phyloP scores from a whole-genome alignment of 228 moss, liverwort and hornwort genomes.

The Sphagnum magellanicum region DNA sequence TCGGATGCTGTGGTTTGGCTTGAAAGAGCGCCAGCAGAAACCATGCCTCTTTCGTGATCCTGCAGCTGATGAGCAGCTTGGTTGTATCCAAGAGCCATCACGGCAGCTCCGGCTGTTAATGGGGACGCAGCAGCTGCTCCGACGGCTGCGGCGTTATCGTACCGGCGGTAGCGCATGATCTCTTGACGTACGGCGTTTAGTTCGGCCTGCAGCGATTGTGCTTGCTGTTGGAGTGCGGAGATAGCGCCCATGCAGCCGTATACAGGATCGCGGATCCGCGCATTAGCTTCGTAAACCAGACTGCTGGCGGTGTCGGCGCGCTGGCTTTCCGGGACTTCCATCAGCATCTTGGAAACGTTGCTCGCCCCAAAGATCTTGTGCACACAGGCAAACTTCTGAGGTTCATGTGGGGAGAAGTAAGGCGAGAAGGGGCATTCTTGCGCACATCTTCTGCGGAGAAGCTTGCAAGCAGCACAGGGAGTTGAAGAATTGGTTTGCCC shows the following conservation, averaged over 20 bases:
- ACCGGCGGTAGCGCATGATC: slow-evolving; percentile 45
- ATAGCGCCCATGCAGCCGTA: slow-evolving; percentile 67
- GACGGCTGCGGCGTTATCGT: slow-evolving; percentile 17
- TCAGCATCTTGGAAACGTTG: slow-evolving; percentile 61
- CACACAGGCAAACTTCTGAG: slow-evolving; percentile 60
- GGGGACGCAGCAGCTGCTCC: slow-evolving; percentile 1
- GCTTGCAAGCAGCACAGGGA: slow-evolving; percentile 62
- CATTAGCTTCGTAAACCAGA: slow-evolving; percentile 57
- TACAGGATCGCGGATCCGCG: slow-evolving; percentile 64
- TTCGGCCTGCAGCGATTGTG: slow-evolving; percentile 43
- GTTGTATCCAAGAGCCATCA: background rate
- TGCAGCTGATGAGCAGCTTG: slow-evolving; percentile 1
- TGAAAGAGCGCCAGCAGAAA: slow-evolving; percentile 1
- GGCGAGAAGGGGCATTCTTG: slow-evolving; percentile 62
- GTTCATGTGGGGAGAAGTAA: slow-evolving; percentile 54
- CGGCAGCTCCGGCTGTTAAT: slow-evolving; percentile 1
- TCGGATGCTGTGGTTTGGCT: slow-evolving; percentile 17
- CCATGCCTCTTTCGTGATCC: background rate
- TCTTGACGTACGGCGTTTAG: slow-evolving; percentile 38
- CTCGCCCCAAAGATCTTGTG: slow-evolving; percentile 62
- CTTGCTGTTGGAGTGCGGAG: slow-evolving; percentile 53
- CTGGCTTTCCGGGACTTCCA: slow-evolving; percentile 59
- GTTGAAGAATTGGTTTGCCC: slow-evolving; percentile 26
- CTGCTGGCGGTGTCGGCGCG: slow-evolving; percentile 60
- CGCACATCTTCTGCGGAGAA: slow-evolving; percentile 47